These are phyloP conservation scores for Cryptosporidium bovis DNA, from an alignment of 169 alveolate species.

Conservation along the genomic window DNA sequence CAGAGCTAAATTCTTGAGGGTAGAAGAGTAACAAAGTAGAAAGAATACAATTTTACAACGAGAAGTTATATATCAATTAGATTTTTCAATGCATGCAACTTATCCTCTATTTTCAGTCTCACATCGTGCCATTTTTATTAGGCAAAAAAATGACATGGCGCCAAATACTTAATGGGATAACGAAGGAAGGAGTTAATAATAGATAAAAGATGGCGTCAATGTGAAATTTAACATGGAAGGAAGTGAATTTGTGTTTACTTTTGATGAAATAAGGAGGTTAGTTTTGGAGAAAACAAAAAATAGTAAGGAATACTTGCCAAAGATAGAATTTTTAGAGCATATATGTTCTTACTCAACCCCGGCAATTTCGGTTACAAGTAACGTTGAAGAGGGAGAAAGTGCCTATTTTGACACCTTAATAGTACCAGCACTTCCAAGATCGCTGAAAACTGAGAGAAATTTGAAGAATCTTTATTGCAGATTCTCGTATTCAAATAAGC, in stretches of 20 bases:
- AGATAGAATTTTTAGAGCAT: conserved; percentile 10
- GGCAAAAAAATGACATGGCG: too few relatives aligned
- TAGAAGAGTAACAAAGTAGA: too few relatives aligned
- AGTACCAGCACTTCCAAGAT: conserved; percentile 49
- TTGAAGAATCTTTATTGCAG: conserved; percentile 22
- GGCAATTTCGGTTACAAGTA: conserved; percentile 1
- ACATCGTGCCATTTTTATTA: too few relatives aligned
- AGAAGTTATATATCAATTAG: too few relatives aligned
- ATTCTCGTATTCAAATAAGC: conserved; percentile 49
- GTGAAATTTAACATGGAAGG: conserved; percentile 5
- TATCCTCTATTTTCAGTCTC: too few relatives aligned
- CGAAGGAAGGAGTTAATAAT: too few relatives aligned
- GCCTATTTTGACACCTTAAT: conserved; percentile 27
- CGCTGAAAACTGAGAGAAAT: conserved; percentile 26
- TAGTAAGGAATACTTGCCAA: conserved; percentile 12
- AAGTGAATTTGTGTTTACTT: background rate
- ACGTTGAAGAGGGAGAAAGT: background rate
- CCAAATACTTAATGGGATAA: too few relatives aligned
- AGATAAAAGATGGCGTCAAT: too few relatives aligned
- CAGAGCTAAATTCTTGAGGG: too few relatives aligned
- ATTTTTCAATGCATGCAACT: too few relatives aligned
- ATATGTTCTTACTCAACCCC: conserved; percentile 40
- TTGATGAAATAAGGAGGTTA: conserved; percentile 19
- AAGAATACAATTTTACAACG: too few relatives aligned
- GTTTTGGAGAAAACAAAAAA: conserved; percentile 3